These are phyloP conservation scores for Hypoxylon rickii DNA, from an alignment of 495 filamentous ascomycete genomes.

Conservation along the genomic window DNA sequence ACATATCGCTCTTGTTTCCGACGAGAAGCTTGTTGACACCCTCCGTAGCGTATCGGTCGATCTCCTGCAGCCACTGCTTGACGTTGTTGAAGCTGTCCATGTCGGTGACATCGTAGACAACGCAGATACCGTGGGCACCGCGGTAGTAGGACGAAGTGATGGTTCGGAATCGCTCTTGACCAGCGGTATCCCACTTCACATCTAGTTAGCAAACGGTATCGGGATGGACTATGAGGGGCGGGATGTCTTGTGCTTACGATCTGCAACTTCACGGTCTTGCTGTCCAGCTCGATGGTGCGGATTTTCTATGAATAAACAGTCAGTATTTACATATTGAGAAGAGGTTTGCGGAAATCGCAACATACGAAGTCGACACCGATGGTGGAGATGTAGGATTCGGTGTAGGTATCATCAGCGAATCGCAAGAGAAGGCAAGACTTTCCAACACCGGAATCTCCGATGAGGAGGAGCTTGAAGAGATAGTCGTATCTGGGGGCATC, in stretches of 20 bases:
- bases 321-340: no score
- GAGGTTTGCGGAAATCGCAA: constrained; percentile 6
- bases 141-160: constrained; percentile 99
- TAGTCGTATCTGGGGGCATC: constrained; percentile 87
- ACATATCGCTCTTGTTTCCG: constrained; percentile 99
- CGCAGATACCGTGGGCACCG: constrained; percentile 96
- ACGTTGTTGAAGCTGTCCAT: constrained; percentile 99
- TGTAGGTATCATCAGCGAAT: constrained; percentile 99
- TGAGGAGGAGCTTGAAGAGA: constrained; percentile 99
- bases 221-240: not conserved
- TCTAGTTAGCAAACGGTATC: constrained; percentile 18
- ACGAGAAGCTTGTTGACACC: constrained; percentile 99
- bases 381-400: constrained; percentile 99
- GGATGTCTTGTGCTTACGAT: constrained; percentile 68
- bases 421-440: constrained; percentile 98
- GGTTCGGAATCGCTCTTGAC: constrained; percentile 98
- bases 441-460: constrained; percentile 99
- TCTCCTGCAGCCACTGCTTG: constrained; percentile 99
- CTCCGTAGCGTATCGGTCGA: constrained; percentile 97
- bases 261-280: constrained; percentile 99
- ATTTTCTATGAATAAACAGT: constrained; percentile 84
- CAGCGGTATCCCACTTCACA: constrained; percentile 95
- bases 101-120: constrained; percentile 99
- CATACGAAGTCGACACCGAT: constrained; percentile 99
- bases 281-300: constrained; percentile 97